Evolutionary conservation across 1,284 basidiomycete genomes (phyloP), one percentile per base, ranked within the genome.

Genomic region (Thecaphora frezii): DNA sequence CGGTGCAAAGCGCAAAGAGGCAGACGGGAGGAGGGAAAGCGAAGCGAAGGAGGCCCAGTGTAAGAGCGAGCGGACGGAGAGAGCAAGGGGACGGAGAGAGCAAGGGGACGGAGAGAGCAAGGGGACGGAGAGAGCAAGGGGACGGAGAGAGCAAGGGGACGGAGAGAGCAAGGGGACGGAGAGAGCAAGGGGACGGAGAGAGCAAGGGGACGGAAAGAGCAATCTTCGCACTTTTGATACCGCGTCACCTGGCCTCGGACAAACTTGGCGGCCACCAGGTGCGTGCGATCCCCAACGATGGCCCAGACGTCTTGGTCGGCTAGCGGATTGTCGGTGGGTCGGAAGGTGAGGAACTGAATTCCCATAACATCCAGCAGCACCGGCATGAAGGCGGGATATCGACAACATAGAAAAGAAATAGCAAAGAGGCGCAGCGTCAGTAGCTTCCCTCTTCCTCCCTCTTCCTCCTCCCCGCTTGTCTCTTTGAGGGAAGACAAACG

Each of bases 231-330:
- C 39, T 21, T 7, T 21, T 62, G 58, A 40, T 55, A 62, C 0
- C 46, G 46, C 5, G 37, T 18, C 0, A 66, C 44, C 14, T 44
- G 46, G 5, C 16, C 18, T 5, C 28, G 23, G 5, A 33, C 7
- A 33, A 66, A 62, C 21, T 58, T 55, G 1, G 59, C 64, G 0
- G 64, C 56, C 10, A 62, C 39, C 26, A 59, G 56, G 51, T 66
- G 64, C 19, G 64, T 62, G 0, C 56, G 49, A 21, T 66, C 64
- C 19, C 58, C 58, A 1, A 66, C 44, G 2, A 66, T 33, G 25
- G 64, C 56, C 55, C 52, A 66, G 3, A 61, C 28, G 22, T 59
- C 53, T 2, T 16, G 22, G 37, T 16, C 5, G 9, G 26, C 1
- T 28, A 30, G 24, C 28, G 41, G 14, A 14, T 50, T n/a, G 3